A percentile compares a stretch with the other conserved stretches of the same genome.
Evolutionary conservation across 2,329 filamentous ascomycete species (phyloP).

Genomic region (Apiospora saccharicola): DNA sequence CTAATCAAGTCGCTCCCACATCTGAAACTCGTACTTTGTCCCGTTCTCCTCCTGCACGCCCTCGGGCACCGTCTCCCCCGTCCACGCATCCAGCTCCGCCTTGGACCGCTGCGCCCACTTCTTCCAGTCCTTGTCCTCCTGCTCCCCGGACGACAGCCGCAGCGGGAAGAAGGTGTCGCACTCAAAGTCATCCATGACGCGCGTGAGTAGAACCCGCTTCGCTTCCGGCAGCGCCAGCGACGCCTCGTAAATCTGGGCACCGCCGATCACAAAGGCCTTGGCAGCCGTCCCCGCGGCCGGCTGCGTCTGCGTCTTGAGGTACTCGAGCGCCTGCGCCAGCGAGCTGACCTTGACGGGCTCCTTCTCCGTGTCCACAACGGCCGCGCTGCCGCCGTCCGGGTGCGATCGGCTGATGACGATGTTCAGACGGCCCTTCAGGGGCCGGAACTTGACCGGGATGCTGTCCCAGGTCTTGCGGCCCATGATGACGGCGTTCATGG

Average conservation of each 20-base stretch:
- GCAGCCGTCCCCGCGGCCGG: constrained; percentile 47
- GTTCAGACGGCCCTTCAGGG: constrained; percentile 81
- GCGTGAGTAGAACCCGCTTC: constrained; percentile 73
- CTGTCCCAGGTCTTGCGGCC: constrained; percentile 96
- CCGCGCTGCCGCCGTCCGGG: constrained; percentile 31
- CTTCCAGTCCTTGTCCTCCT: constrained; percentile 37
- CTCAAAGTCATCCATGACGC: constrained; percentile 72
- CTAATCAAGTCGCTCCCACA: constrained; percentile 68
- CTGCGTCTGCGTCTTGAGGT: constrained; percentile 47
- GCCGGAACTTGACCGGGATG: constrained; percentile 80
- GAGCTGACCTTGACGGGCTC: constrained; percentile 66
- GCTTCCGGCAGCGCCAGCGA: constrained; percentile 68
- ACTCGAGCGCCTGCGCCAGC: constrained; percentile 63
- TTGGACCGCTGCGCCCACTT: constrained; percentile 64
- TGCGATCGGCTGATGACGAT: constrained; percentile 75
- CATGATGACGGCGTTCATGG: constrained; percentile 87
- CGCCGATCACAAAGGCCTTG: constrained; percentile 87
- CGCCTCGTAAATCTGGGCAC: constrained; percentile 81
- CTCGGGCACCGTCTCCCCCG: constrained; percentile 68
- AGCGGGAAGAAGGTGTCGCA: constrained; percentile 80
- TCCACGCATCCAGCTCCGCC: constrained; percentile 66
- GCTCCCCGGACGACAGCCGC: constrained; percentile 49
- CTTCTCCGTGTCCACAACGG: constrained; percentile 37
- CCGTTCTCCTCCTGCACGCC: constrained; percentile 68
- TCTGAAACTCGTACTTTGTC: constrained; percentile 73